Evolutionary conservation across 768 basidiomycete genomes (phyloP), one percentile per base, ranked within the genome.

Genomic region (Pulveroboletus frians): DNA sequence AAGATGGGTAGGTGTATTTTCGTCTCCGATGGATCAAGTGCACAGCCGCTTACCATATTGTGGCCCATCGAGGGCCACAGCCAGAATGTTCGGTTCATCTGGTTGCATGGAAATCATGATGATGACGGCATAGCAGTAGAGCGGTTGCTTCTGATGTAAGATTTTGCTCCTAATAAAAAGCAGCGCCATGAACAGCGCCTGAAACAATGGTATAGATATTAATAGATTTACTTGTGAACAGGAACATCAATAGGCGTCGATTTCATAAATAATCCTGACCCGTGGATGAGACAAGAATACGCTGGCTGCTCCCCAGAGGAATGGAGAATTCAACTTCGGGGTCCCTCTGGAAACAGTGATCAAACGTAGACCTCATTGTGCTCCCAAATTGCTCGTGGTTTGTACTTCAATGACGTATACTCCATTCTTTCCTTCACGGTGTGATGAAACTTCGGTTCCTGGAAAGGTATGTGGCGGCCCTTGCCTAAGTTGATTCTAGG

Each of bases 341-440:
- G 5, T 21, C 17, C 18, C 17, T 34, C 37, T 11, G 20, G 38
- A 30, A 20, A 15, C 13, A 31, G 18, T 2, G 29, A 26, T 64
- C 47, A 67, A 41, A 76, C 74, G 54, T 81, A 87, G 0, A 59
- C 61, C 60, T 71, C 73, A 0, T 78, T 73, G 4, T 57, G 51
- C 26, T 56, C 64, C 73, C 77, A 87, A 38, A 47, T 60, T 32
- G 85, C 85, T 31, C 69, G 72, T 8, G 87, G 86, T 38, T 60
- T 72, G 63, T 89, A 88, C 17, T 74, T 72, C 46, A 81, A 61
- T 3, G 59, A 56, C 44, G 65, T 15, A 52, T 74, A 71, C 15
- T 70, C 64, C 70, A 81, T 81, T 39, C 87, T 76, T 52, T 75
- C 61, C 65, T 76, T 74, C 31, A 90, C 88, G 6, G 79, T 80